Evolutionary conservation across 106 monocot genomes (phyloP).

Genomic region (Dioscorea zingiberensis): DNA sequence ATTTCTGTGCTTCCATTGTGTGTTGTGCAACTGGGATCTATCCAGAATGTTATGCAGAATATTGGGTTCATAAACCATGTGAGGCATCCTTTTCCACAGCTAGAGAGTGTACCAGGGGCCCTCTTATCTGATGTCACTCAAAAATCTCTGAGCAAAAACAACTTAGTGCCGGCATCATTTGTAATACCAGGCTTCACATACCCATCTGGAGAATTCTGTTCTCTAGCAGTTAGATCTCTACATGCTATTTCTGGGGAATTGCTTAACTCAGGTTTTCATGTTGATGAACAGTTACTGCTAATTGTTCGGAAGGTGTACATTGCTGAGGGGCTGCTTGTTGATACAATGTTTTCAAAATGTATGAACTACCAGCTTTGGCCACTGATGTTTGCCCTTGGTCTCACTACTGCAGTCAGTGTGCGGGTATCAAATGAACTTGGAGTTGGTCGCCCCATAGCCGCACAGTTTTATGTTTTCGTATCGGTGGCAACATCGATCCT

Average conservation of each 20-base stretch:
- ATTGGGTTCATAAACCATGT: constrained; percentile 38
- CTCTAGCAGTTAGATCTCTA: neutral
- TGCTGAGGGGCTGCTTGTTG: too few relatives aligned
- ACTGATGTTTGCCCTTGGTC: constrained; percentile 72
- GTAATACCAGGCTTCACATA: neutral
- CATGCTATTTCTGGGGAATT: too few relatives aligned
- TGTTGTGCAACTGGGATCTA: constrained; percentile 76
- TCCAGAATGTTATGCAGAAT: constrained; percentile 64
- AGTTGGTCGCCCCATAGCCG: constrained; percentile 45
- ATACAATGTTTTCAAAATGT: too few relatives aligned
- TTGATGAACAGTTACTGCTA: too few relatives aligned
- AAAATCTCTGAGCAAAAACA: constrained; percentile 10
- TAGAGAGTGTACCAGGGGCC: constrained; percentile 11
- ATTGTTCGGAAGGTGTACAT: too few relatives aligned
- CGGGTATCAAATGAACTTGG: constrained; percentile 84
- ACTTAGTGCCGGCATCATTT: constrained; percentile 4
- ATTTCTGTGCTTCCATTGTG: constrained; percentile 74
- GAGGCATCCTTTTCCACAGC: constrained; percentile 29
- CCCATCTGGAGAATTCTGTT: constrained; percentile 4
- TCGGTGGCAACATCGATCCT: constrained; percentile 34
- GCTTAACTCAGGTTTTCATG: too few relatives aligned
- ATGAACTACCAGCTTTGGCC: constrained; percentile 83
- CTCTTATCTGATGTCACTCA: constrained; percentile 12
- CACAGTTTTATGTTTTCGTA: constrained; percentile 44
- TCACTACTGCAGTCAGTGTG: constrained; percentile 78